Conservation (phyloP, 352 stramenopile genomes). For the Stramenopiles sp. region DNA sequence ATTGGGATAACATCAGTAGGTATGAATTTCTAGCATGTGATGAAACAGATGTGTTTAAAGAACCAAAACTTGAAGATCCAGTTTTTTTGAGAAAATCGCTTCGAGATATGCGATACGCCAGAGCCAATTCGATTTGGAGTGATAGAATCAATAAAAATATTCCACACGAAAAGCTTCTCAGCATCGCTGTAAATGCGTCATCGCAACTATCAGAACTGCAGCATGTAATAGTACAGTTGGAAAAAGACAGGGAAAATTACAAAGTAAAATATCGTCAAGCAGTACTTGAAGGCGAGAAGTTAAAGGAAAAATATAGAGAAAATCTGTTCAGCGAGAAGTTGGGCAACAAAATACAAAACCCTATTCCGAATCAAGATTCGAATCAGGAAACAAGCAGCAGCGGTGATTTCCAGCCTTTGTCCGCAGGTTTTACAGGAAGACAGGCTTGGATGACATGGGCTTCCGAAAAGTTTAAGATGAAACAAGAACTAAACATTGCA, state of each 20-base stretch:
- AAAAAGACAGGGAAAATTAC: not conserved
- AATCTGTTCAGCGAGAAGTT: not conserved
- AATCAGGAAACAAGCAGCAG: not conserved
- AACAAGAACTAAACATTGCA: conserved; percentile 7
- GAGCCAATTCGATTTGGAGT: not conserved
- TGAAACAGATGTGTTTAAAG: not conserved
- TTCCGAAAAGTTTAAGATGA: not conserved
- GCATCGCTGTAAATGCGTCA: not conserved
- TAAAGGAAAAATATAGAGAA: not conserved
- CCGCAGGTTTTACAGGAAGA: not conserved
- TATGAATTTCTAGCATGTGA: not conserved
- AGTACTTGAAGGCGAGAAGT: not conserved
- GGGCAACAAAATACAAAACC: not conserved
- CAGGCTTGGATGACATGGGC: not conserved
- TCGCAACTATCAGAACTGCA: not conserved
- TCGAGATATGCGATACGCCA: not conserved
- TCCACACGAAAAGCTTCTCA: not conserved
- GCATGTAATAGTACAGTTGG: not conserved
- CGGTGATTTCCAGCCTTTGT: not conserved
- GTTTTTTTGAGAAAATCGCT: not conserved
- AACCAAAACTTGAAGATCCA: not conserved
- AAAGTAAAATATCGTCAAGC: not conserved
- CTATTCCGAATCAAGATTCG: not conserved
- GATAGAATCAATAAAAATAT: not conserved
- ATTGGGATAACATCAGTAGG: not conserved